These are phyloP conservation scores for Sphaerosporella brunnea DNA, from an alignment of 495 filamentous ascomycete species.

Conservation along the genomic window DNA sequence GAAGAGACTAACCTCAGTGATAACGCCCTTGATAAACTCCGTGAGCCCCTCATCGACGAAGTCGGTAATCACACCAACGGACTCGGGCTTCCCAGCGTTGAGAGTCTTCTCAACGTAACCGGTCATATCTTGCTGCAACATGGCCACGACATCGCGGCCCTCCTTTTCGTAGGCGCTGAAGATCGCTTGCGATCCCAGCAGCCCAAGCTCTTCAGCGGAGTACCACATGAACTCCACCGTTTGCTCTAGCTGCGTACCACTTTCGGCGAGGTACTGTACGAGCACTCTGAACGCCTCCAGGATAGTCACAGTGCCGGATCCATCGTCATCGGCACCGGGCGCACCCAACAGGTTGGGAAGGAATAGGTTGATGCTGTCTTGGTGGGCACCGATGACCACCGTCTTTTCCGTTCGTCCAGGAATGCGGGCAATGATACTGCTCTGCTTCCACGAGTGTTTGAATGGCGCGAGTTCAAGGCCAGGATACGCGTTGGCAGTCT, in stretches of 20 bases:
- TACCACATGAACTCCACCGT: conserved; percentile 97
- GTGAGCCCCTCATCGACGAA: conserved; percentile 72
- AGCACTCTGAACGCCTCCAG: conserved; percentile 51
- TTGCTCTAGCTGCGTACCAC: conserved; percentile 43
- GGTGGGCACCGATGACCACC: conserved; percentile 57
- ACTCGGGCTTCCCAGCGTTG: conserved; percentile 65
- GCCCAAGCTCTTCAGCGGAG: conserved; percentile 75
- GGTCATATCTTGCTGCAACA: conserved; percentile 99
- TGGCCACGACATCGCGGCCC: conserved; percentile 68
- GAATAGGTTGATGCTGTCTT: conserved; percentile 81
- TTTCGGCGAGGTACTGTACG: conserved; percentile 39
- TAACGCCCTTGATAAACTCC: conserved; percentile 75
- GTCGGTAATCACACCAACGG: conserved; percentile 84
- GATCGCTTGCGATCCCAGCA: conserved; percentile 66
- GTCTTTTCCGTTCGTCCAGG: conserved; percentile 75
- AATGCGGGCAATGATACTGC: conserved; percentile 80
- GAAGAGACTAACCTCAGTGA: too few species aligned
- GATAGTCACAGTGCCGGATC: conserved; percentile 61
- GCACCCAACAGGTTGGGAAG: conserved; percentile 65
- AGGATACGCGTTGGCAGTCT: conserved; percentile 50
- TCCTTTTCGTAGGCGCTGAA: conserved; percentile 67
- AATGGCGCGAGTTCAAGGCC: conserved; percentile 56
- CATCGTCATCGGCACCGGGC: conserved; percentile 61
- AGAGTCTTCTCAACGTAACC: conserved; percentile 72
- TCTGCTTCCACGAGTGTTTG: conserved; percentile 72